phyloP scores from a whole-genome alignment of 2,329 filamentous ascomycete species.

The Peltaster fructicola region DNA sequence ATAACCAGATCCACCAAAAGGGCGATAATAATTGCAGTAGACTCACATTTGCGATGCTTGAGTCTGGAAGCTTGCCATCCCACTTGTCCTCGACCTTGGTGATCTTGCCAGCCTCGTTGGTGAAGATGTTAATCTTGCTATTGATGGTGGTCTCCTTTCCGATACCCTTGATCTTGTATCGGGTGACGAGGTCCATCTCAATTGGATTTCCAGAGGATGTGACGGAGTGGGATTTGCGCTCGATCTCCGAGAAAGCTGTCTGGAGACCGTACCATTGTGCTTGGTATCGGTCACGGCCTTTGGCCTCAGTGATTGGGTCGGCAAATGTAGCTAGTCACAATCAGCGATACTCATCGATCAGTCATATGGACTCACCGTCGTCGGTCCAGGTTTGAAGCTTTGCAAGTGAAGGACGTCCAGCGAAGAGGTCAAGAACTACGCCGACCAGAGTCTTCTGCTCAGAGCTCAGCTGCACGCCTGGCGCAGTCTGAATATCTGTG shows the following conservation, averaged over 20 bases:
- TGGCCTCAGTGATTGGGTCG: constrained; percentile 41
- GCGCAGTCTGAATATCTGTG: constrained; percentile 34
- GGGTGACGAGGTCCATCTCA: constrained; percentile 33
- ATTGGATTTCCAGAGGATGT: constrained; percentile 42
- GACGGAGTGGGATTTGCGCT: constrained; percentile 37
- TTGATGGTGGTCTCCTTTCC: constrained; percentile 33
- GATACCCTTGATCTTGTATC: constrained; percentile 37
- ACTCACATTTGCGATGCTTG: constrained; percentile 34
- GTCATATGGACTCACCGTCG: constrained; percentile 33
- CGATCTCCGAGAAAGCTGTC: constrained; percentile 39
- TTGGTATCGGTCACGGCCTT: constrained; percentile 35
- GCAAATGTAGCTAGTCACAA: too few species aligned
- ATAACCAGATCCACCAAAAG: constrained; percentile 23
- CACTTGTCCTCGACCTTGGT: constrained; percentile 37
- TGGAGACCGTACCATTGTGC: constrained; percentile 43
- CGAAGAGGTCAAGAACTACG: constrained; percentile 44
- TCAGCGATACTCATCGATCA: too few species aligned
- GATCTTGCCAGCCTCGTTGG: constrained; percentile 30
- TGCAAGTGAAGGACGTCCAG: constrained; percentile 38
- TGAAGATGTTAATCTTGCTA: constrained; percentile 31
- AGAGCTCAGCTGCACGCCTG: constrained; percentile 32
- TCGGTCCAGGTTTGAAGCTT: constrained; percentile 44
- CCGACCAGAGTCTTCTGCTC: constrained; percentile 39
- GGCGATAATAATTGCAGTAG: constrained; percentile 15
- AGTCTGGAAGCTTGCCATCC: constrained; percentile 35